Evolutionary conservation across 2,329 filamentous ascomycete species (phyloP).

Genomic region (Leptosphaerulina australis): DNA sequence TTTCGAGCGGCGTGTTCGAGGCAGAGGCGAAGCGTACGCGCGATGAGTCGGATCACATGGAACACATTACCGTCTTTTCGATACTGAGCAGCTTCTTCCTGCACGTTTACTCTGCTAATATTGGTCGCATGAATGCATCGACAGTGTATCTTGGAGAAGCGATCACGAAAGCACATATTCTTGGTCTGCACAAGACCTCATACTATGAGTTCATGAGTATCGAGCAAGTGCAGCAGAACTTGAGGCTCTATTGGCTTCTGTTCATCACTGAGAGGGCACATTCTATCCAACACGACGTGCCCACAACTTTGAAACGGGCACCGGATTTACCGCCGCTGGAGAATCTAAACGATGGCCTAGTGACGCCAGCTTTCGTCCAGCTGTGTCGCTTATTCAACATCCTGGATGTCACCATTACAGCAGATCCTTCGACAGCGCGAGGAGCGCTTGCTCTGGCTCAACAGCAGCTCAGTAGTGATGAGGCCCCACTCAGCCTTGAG

Average conservation of each 20-base stretch:
- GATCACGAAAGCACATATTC: conserved; percentile 43
- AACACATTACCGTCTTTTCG: conserved; percentile 40
- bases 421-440: conserved; percentile 38
- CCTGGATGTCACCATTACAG: conserved; percentile 43
- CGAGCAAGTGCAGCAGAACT: conserved; percentile 37
- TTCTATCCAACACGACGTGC: conserved; percentile 46
- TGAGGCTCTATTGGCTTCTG: conserved; percentile 46
- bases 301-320: conserved; percentile 39
- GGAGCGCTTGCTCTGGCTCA: conserved; percentile 41
- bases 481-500: conserved; percentile 35
- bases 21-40: conserved; percentile 38
- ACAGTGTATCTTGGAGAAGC: conserved; percentile 43
- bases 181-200: conserved; percentile 37
- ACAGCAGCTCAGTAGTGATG: conserved; percentile 41
- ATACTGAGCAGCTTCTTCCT: conserved; percentile 43
- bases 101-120: conserved; percentile 44
- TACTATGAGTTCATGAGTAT: conserved; percentile 35
- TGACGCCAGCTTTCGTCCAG: conserved; percentile 43
- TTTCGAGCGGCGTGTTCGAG: conserved; percentile 40
- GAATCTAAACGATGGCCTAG: conserved; percentile 39
- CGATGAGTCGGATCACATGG: conserved; percentile 39
- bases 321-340: conserved; percentile 38
- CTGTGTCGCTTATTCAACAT: conserved; percentile 45
- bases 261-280: conserved; percentile 47
- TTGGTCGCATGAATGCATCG: conserved; percentile 44